Base-by-base conservation (phyloP, 768 basidiomycete genomes). In the Psilocybe cyanescens region DNA sequence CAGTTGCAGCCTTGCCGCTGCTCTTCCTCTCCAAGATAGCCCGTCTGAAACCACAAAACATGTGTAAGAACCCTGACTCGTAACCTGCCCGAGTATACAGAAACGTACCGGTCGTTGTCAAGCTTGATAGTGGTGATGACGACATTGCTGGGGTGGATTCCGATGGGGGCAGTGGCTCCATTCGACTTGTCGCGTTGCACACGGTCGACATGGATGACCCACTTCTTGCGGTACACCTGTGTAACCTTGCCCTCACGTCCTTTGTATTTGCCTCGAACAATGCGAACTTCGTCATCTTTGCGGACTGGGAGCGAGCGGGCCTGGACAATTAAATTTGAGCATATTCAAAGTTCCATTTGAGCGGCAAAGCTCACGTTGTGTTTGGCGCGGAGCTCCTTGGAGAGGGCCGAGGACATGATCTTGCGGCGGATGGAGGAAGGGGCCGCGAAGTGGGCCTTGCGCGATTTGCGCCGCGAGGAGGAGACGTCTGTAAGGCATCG, bases 201-300 rank as follows among this genome's bases (percentile, higher is more conserved):
- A 74, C 97, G 94, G 79, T 99, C 97, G 74, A 99, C 92, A 80
- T 98, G 91, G 77, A 99, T 91, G 58, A 98, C 94, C 92, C 94
- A 99, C 79, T 97, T 96, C 89, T 97, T 97, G 77, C 96, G 92
- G 86, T 96, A 97, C 66, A 98, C 96, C 79, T 95, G 91, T 62
- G 93, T 94, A 65, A 99, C 89, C 82, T 98, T 98, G 72, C 97
- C 97, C 84, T 99, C 97, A 74, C 95, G 88, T 55, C 97, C 97
- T 85, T 97, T 97, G 87, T 97, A 95, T 78, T 97, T 96, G 59
- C 97, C 97, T 66, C 97, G 87, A 62, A 98, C 93, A 70, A 99
- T 95, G 73, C 91, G 83, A 66, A 99, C 97, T 80, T 99, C 97
- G 76, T 99, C 97, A 70, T 98, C 97, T 78, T 98, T 98, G 74